Evolutionary conservation across 1,139 yeast species (phyloP), one percentile per base, ranked within the genome.

Genomic region (Suhomyces choctaworum): DNA sequence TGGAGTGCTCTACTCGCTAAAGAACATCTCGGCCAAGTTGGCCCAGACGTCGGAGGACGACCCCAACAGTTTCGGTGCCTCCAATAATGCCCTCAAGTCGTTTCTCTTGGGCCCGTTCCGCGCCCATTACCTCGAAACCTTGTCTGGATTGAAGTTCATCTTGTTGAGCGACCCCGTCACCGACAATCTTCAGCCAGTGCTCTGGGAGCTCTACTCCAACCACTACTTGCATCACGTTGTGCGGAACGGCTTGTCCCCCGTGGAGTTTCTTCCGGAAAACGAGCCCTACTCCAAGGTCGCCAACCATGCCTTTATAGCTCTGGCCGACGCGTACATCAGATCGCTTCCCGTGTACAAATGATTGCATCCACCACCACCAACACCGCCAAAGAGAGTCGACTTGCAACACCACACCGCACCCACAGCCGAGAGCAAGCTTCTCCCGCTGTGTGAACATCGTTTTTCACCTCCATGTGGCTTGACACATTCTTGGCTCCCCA

Each of bases 1-100:
- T 56, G 98, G 98, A n/a, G 79, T 87, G 32, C 66, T 88, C 13
- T 85, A 80, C 54, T 88, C 97, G 7, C 62, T 92, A 44, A 76
- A 90, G 37, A 85, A 82, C 45, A 76, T 90, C 32, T 75, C 92
- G 1, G 70, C 78, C 17, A 82, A 85, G 50, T 63, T 88, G 32
- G 76, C 78, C 6, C 70, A 71, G 19, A 19, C 28, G 9, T 23
- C 33, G 10, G 35, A 21, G 10, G 30, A 31, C 16, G 27, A 37
- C 34, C 32, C 46, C 45, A 38, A 45, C 41, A 31, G 34, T 27
- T 35, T 42, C 32, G 39, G 52, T 16, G 58, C 62, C 36, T 85
- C 50, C 17, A 60, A 60, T 37, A 86, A 84, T 52, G 60, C 72
- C 21, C 73, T 86, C 44, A 73, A 77, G 37, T 75, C 86, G 2